Base-by-base conservation (phyloP, 2,329 filamentous ascomycete genomes). In the Alternaria burnsii region DNA sequence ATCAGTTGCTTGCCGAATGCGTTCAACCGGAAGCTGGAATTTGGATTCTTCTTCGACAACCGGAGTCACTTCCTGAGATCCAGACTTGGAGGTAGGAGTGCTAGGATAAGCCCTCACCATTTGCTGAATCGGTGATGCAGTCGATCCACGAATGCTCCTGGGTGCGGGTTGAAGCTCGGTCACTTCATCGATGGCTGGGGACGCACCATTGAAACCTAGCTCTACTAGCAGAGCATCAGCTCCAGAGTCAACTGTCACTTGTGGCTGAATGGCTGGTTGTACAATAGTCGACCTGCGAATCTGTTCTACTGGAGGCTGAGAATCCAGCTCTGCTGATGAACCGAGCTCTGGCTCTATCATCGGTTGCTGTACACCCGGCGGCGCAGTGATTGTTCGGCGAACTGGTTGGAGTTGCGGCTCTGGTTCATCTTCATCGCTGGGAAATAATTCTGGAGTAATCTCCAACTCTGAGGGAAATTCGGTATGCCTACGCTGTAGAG, bases 381-480 rank as follows among this genome's bases (percentile, higher is more conserved):
- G 34, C 16, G 6, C 34, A 16, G 34, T n/a, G 14, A 16, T 38
- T 38, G 2, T 38, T 38, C 34, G 34, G 34, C 34, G 5, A n/a
- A 38, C 14, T 2, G 34, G 34, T 9, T 14, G 14, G 16, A 38
- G 16, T 18, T 18, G 16, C 34, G 9, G 9, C 16, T 10, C 7
- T 8, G 34, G 7, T 16, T 38, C 34, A 38, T 38, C 34, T 7
- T 18, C 34, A n/a, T 38, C 34, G 7, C 34, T n/a, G 16, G 16
- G n/a, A 7, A 1, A 38, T n/a, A 3, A 1, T 9, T 38, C 34
- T 1, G 16, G 1, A 38, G 34, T 8, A 0, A n/a, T n/a, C 2
- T n/a, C 34, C 34, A 4, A 16, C 34, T 38, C 34, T 36, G 32
- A 1, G 0, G 0, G 14, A 7, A 38, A 14, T 7, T 8, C 14